phyloP scores from a whole-genome alignment of 2,329 filamentous ascomycete genomes.

The Zymoseptoria ardabiliae region DNA sequence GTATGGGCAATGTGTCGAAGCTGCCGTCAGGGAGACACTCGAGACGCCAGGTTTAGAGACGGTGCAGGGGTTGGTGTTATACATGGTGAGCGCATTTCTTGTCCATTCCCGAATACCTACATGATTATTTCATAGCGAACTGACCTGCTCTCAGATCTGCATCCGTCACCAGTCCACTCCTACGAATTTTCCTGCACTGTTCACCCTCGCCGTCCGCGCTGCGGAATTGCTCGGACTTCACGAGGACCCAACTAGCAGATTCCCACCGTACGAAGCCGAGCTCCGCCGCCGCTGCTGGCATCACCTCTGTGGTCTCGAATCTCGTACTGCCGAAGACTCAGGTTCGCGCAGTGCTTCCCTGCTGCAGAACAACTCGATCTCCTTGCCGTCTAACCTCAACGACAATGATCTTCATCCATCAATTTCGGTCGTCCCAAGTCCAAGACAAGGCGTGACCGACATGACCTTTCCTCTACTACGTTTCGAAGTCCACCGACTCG shows the following conservation, averaged over 20 bases:
- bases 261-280: constrained; percentile 16
- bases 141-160: constrained; percentile 10
- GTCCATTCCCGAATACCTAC: neutral
- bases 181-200: constrained; percentile 13
- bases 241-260: constrained; percentile 11
- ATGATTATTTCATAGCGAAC: neutral
- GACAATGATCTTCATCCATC: constrained; percentile 20
- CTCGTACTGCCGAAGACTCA: constrained; percentile 21
- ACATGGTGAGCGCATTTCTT: constrained; percentile 9
- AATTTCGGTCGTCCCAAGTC: constrained; percentile 11
- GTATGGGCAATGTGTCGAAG: constrained; percentile 13
- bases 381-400: constrained; percentile 21
- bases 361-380: constrained; percentile 16
- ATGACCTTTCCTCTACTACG: constrained; percentile 19
- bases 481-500: constrained; percentile 19
- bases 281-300: constrained; percentile 20
- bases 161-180: constrained; percentile 12
- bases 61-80: constrained; percentile 18
- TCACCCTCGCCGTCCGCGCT: constrained; percentile 14
- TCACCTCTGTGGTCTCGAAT: constrained; percentile 21
- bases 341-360: constrained; percentile 14
- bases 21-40: constrained; percentile 11
- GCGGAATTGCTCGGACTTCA: constrained; percentile 17
- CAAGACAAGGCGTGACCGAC: constrained; percentile 19
- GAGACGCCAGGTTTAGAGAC: constrained; percentile 15